phyloP scores from a whole-genome alignment of 2,329 filamentous ascomycete species.

The Nothomitra cinnamomea region DNA sequence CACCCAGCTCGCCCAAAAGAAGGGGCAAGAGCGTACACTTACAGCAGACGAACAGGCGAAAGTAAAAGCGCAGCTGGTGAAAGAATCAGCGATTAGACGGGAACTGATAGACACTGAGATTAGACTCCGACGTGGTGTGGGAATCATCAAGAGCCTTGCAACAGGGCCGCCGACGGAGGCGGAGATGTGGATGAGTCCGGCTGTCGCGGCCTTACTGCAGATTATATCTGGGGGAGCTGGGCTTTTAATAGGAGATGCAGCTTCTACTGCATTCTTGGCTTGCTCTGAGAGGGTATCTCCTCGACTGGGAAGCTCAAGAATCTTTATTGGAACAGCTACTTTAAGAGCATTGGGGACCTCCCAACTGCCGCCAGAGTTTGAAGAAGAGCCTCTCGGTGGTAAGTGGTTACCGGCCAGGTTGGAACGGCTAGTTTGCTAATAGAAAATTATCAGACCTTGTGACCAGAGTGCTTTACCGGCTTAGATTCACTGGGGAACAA shows the following conservation, averaged over 20 bases:
- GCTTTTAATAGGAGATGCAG: slow-evolving; percentile 62
- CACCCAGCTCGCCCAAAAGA: slow-evolving; percentile 78
- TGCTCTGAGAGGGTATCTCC: slow-evolving; percentile 59
- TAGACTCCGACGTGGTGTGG: slow-evolving; percentile 64
- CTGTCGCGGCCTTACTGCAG: slow-evolving; percentile 54
- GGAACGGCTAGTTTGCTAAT: not conserved
- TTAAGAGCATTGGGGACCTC: slow-evolving; percentile 61
- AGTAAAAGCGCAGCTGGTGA: slow-evolving; percentile 76
- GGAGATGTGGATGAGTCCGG: slow-evolving; percentile 71
- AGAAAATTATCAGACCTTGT: slow-evolving; percentile 37
- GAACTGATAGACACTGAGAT: slow-evolving; percentile 53
- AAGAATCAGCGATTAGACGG: slow-evolving; percentile 63
- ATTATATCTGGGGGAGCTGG: slow-evolving; percentile 67
- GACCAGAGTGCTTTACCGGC: slow-evolving; percentile 74
- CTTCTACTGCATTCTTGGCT: slow-evolving; percentile 61
- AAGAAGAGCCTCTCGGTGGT: slow-evolving; percentile 66
- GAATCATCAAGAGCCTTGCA: slow-evolving; percentile 67
- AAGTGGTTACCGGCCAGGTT: slow-evolving; percentile 9
- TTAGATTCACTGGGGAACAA: slow-evolving; percentile 82
- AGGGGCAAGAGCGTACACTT: slow-evolving; percentile 78
- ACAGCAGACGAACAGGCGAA: slow-evolving; percentile 78
- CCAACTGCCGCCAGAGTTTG: slow-evolving; percentile 52
- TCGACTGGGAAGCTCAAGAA: slow-evolving; percentile 58
- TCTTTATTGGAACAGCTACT: slow-evolving; percentile 77
- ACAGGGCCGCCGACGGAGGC: slow-evolving; percentile 80